Evolutionary conservation across 495 filamentous ascomycete genomes (phyloP), one percentile per base, ranked within the genome.

Genomic region (Penicillium paxilli): DNA sequence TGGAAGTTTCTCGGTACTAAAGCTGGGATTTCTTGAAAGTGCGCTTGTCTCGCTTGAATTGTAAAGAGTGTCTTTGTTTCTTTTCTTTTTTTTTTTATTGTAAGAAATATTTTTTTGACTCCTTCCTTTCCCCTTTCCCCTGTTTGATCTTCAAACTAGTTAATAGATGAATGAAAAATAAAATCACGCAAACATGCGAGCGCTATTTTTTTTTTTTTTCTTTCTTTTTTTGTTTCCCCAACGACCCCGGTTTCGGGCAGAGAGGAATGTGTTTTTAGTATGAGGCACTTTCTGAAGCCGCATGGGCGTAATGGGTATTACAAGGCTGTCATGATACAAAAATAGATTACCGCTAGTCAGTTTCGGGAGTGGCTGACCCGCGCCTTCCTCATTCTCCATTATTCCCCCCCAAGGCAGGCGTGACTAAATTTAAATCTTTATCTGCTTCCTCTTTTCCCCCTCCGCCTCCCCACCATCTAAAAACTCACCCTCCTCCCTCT

Each of bases 371-470:
- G 55, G 47, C 55, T 52, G 54, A 64, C 46, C 58, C 59, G 30
- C 49, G 51, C 50, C 52, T 56, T 47, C 47, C 58, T 26, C 21
- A 47, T 38, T 54, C 50, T 38, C 24, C 22, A 30, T 54, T 38
- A 47, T 54, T 5, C 44, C 56, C 32, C 49, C 44, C 46, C 59
- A 60, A 52, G 59, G 49, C 41, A 57, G 49, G 56, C 61, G 55
- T 65, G 63, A 63, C 64, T 67, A 67, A 65, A 67, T 65, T 67
- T 67, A 67, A 67, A 67, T 67, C 56, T 57, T 57, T 64, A 65
- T 67, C 61, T 44, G n/a, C n/a, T n/a, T n/a, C n/a, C n/a, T n/a
- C n/a, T 44, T 23, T 51, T 17, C 51, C 49, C 47, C 48, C 52
- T 51, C 49, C 49, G 47, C 52, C 47, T 52, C 60, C 55, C 50